phyloP scores from a whole-genome alignment of 208 protist species.

The Leishmania tarentolae region DNA sequence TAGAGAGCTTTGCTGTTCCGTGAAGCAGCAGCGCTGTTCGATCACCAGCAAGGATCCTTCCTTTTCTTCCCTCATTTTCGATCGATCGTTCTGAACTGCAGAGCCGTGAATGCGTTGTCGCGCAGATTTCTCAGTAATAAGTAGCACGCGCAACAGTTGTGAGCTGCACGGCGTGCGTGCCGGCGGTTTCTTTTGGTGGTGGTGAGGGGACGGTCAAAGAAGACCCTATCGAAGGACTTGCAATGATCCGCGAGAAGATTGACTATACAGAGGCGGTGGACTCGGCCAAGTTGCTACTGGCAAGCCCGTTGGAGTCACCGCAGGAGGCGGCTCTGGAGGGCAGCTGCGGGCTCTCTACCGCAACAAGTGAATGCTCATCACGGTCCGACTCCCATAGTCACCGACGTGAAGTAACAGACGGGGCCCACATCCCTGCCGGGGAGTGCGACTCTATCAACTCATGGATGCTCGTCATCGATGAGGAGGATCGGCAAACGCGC shows the following conservation, averaged over 20 bases:
- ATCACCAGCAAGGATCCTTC: background rate
- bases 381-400: conserved; percentile 15
- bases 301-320: conserved; percentile 17
- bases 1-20: background rate
- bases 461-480: conserved; percentile 34
- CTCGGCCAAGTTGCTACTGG: background rate
- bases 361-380: conserved; percentile 29
- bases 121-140: background rate
- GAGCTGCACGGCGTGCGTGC: background rate
- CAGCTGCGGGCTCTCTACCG: conserved; percentile 15
- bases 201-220: no score
- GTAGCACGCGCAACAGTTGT: background rate
- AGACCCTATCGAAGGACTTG: background rate
- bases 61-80: background rate
- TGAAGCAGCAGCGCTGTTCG: background rate
- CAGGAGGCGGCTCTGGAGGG: conserved; percentile 4
- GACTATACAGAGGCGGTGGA: conserved; percentile 7
- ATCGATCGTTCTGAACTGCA: background rate
- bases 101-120: background rate
- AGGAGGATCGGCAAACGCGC: conserved; percentile 14
- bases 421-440: background rate
- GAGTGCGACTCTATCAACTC: conserved; percentile 8
- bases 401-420: conserved; percentile 1
- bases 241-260: conserved; percentile 12
- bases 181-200: background rate